These are phyloP conservation scores for Tetraselmis chui DNA, from an alignment of 139 green algal genomes.

Conservation along the genomic window DNA sequence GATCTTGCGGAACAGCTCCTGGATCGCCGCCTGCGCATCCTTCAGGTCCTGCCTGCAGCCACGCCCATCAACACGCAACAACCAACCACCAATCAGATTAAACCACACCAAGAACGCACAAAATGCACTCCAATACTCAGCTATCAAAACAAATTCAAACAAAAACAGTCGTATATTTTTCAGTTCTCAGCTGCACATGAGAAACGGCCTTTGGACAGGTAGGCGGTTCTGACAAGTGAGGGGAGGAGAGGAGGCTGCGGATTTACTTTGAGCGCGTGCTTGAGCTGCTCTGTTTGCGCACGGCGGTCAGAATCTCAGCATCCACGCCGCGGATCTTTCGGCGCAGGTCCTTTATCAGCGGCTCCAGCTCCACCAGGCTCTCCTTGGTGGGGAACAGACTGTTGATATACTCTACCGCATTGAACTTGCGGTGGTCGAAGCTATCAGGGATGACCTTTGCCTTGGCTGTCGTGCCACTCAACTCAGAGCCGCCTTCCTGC, in stretches of 20 bases:
- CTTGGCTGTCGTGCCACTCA: too few relatives aligned
- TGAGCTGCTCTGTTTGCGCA: conserved; percentile 72
- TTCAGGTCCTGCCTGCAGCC: conserved; percentile 61
- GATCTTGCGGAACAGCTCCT: conserved; percentile 73
- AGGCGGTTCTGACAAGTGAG: too few relatives aligned
- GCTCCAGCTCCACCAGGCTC: conserved; percentile 68
- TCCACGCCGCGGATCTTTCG: conserved; percentile 78
- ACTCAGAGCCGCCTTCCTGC: too few relatives aligned
- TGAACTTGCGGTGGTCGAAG: conserved; percentile 71
- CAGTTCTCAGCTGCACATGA: too few relatives aligned
- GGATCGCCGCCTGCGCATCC: conserved; percentile 54
- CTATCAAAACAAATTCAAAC: too few relatives aligned
- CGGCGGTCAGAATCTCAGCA: conserved; percentile 79
- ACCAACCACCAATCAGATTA: too few relatives aligned
- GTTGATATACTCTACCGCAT: conserved; percentile 76
- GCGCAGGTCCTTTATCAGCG: conserved; percentile 60
- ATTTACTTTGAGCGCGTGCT: conserved; percentile 48
- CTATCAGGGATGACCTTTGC: conserved; percentile 38
- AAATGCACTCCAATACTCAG: too few relatives aligned
- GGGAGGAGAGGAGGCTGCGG: too few relatives aligned
- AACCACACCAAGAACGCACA: too few relatives aligned
- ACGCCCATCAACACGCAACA: too few relatives aligned
- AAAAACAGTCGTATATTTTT: too few relatives aligned
- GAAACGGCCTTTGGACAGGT: too few relatives aligned
- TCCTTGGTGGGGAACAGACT: conserved; percentile 78